Evolutionary conservation across 1,284 basidiomycete species (phyloP).

Genomic region (Trichosporon sp.): DNA sequence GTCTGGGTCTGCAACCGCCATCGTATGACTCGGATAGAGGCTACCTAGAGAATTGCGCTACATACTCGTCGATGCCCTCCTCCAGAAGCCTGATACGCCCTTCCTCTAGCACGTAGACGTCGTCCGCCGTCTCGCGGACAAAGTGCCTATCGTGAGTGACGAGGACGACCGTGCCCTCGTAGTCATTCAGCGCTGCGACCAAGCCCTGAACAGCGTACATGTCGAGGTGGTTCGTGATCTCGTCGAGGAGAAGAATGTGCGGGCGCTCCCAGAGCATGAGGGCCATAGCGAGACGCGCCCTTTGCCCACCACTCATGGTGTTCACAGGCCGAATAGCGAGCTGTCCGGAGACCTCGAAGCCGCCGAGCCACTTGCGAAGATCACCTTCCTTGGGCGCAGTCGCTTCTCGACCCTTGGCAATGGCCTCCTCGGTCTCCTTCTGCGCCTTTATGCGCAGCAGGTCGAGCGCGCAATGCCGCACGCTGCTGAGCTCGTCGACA

Average conservation of each 20-base stretch:
- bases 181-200: slow-evolving; percentile 55
- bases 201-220: slow-evolving; percentile 60
- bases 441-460: slow-evolving; percentile 5
- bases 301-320: slow-evolving; percentile 49
- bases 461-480: slow-evolving; percentile 33
- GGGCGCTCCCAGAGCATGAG: slow-evolving; percentile 39
- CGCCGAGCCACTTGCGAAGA: slow-evolving; percentile 52
- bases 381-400: slow-evolving; percentile 46
- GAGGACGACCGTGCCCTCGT: slow-evolving; percentile 58
- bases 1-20: too few species aligned
- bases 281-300: slow-evolving; percentile 48
- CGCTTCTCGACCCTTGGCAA: background rate
- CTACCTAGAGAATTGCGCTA: slow-evolving; percentile 9
- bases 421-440: slow-evolving; percentile 4
- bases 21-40: too few species aligned
- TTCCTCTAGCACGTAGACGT: slow-evolving; percentile 14
- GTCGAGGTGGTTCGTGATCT: slow-evolving; percentile 67
- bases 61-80: slow-evolving; percentile 19
- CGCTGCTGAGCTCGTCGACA: slow-evolving; percentile 49
- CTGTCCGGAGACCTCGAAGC: slow-evolving; percentile 53
- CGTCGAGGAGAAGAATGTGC: slow-evolving; percentile 55
- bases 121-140: slow-evolving; percentile 19
- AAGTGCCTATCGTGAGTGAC: slow-evolving; percentile 61
- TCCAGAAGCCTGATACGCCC: slow-evolving; percentile 13
- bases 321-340: slow-evolving; percentile 40